These are phyloP conservation scores for Chrysanthemum lavandulifolium DNA, from an alignment of 129 eudicot species.

Conservation along the genomic window DNA sequence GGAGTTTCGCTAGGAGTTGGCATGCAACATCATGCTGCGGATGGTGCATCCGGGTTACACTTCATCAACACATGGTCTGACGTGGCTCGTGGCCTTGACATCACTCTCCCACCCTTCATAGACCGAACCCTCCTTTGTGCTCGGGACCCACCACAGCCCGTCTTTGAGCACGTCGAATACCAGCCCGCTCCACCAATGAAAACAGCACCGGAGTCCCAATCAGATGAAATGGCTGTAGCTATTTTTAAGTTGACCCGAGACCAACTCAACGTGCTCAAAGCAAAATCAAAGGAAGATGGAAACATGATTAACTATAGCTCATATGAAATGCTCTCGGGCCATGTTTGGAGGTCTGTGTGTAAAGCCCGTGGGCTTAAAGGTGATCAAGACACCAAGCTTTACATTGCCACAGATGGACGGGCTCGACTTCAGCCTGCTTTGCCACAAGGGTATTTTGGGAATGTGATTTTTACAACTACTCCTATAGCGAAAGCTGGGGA, in stretches of 20 bases:
- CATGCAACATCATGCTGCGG: conserved; percentile 16
- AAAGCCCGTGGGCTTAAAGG: conserved; percentile 11
- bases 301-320: conserved; percentile 11
- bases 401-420: conserved; percentile 4
- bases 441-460: conserved; percentile 18
- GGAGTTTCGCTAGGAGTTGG: conserved; percentile 22
- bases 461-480: neutral
- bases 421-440: conserved; percentile 15
- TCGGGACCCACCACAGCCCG: conserved; percentile 17
- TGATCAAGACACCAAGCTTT: conserved; percentile 9
- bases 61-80: conserved; percentile 23
- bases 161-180: conserved; percentile 15
- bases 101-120: conserved; percentile 19
- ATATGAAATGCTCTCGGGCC: conserved; percentile 12
- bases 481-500: neutral
- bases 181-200: conserved; percentile 8
- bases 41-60: conserved; percentile 2
- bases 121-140: conserved; percentile 17
- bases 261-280: conserved; percentile 13
- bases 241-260: conserved; percentile 13
- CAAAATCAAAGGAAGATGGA: conserved; percentile 16
- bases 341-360: conserved; percentile 25
- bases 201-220: neutral
- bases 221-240: neutral
- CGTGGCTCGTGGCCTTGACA: conserved; percentile 19